phyloP scores from a whole-genome alignment of 2,329 filamentous ascomycete species.

The Aureobasidium uvarum region DNA sequence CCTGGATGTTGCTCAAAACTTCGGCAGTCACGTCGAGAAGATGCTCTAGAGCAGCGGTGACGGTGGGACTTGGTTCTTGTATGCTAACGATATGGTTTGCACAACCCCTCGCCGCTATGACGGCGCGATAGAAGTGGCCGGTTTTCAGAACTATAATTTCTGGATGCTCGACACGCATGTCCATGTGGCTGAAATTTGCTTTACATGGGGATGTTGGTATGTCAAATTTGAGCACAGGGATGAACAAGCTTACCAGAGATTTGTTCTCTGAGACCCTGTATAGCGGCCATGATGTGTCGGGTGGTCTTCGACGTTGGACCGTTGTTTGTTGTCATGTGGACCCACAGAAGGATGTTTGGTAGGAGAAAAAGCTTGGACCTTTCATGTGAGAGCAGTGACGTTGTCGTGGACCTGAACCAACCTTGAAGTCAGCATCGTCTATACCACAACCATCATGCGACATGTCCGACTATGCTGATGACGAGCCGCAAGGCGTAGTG shows the following conservation, averaged over 20 bases:
- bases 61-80: neutral
- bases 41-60: neutral
- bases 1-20: neutral
- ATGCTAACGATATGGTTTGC: neutral
- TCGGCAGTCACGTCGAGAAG: neutral
- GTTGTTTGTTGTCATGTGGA: no score
- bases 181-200: no score
- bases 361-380: neutral
- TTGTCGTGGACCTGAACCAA: neutral
- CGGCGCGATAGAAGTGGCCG: neutral
- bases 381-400: slow-evolving; percentile 23
- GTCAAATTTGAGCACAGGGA: no score
- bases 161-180: no score
- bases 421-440: slow-evolving; percentile 12
- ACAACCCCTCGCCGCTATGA: neutral
- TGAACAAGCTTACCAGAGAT: no score
- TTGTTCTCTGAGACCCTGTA: no score
- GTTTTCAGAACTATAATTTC: neutral
- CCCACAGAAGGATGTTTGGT: no score
- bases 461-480: slow-evolving; percentile 23
- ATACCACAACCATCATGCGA: slow-evolving; percentile 17
- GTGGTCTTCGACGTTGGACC: no score
- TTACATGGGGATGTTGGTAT: no score
- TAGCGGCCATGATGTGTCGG: no score
- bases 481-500: slow-evolving; percentile 15